A percentile compares a stretch with the other conserved stretches of the same genome.
Evolutionary conservation across 208 protist species (phyloP).

Genomic region (Trichomonas vaginalis): DNA sequence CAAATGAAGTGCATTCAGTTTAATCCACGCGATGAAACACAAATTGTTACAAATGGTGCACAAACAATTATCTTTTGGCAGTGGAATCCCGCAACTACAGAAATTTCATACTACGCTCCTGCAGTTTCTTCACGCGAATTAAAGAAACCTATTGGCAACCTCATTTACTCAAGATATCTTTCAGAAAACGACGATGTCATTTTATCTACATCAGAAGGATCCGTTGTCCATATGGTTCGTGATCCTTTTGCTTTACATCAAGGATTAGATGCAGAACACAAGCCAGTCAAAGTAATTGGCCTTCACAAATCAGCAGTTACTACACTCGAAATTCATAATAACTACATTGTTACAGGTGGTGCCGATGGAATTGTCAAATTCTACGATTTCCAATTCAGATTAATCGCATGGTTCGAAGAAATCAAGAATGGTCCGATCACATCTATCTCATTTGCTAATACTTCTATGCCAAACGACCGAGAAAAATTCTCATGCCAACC

Average conservation of each 20-base stretch:
- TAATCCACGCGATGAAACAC: constrained; percentile 14
- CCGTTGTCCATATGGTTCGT: neutral
- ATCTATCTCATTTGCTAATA: constrained; percentile 59
- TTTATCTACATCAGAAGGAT: neutral
- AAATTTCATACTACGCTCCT: neutral
- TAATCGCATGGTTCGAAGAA: constrained; percentile 79
- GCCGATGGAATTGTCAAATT: constrained; percentile 74
- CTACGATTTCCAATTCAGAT: constrained; percentile 65
- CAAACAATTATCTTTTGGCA: constrained; percentile 17
- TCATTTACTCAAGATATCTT: neutral
- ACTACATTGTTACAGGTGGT: constrained; percentile 63
- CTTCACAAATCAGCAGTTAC: neutral
- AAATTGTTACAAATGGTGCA: neutral
- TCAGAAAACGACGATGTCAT: constrained; percentile 3
- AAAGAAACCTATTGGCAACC: constrained; percentile 5
- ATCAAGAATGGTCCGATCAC: constrained; percentile 66
- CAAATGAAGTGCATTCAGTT: neutral
- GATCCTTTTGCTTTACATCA: neutral
- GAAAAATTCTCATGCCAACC: neutral
- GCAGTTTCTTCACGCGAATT: neutral
- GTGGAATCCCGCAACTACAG: neutral
- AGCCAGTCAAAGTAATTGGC: neutral
- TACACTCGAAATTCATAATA: neutral
- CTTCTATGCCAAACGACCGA: neutral
- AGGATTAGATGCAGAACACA: neutral